These are phyloP conservation scores for Acidiella bohemica DNA, from an alignment of 495 filamentous ascomycete species.

Conservation along the genomic window DNA sequence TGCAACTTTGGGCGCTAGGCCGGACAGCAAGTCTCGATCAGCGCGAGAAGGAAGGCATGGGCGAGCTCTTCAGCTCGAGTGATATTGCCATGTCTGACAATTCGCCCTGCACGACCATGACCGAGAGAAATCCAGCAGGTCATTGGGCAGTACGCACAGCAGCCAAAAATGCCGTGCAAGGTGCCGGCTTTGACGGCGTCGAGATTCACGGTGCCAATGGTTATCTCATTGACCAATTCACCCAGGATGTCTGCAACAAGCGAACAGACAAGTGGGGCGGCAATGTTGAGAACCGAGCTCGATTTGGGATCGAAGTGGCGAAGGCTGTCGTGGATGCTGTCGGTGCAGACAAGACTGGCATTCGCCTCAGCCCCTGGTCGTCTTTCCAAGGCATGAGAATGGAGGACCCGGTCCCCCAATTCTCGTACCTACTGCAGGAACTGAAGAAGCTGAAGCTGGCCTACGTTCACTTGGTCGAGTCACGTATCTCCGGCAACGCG, in stretches of 20 bases:
- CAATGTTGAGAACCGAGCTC: conserved; percentile 55
- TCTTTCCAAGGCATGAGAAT: conserved; percentile 58
- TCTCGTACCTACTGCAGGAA: conserved; percentile 41
- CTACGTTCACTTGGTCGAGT: conserved; percentile 53
- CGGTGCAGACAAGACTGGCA: conserved; percentile 46
- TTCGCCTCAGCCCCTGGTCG: conserved; percentile 52
- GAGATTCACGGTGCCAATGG: conserved; percentile 66
- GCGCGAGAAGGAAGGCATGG: conserved; percentile 28
- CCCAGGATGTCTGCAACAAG: conserved; percentile 46
- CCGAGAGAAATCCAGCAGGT: too few relatives aligned
- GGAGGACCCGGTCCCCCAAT: conserved; percentile 49
- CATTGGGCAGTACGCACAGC: conserved; percentile 52
- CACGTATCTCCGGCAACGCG: conserved; percentile 35
- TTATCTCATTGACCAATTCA: conserved; percentile 65
- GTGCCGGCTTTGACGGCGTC: conserved; percentile 63
- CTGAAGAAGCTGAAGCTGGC: conserved; percentile 45
- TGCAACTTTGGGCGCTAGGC: conserved; percentile 57
- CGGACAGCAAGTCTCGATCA: conserved; percentile 37
- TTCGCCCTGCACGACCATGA: conserved; percentile 32
- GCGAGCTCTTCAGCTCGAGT: conserved; percentile 15
- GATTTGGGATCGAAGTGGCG: conserved; percentile 51
- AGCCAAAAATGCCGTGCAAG: conserved; percentile 46
- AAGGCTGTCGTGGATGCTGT: conserved; percentile 50
- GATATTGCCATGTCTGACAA: conserved; percentile 32
- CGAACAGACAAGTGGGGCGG: conserved; percentile 57